Conservation (phyloP, 2,329 filamentous ascomycete genomes). For the Calonectria leucothoes region DNA sequence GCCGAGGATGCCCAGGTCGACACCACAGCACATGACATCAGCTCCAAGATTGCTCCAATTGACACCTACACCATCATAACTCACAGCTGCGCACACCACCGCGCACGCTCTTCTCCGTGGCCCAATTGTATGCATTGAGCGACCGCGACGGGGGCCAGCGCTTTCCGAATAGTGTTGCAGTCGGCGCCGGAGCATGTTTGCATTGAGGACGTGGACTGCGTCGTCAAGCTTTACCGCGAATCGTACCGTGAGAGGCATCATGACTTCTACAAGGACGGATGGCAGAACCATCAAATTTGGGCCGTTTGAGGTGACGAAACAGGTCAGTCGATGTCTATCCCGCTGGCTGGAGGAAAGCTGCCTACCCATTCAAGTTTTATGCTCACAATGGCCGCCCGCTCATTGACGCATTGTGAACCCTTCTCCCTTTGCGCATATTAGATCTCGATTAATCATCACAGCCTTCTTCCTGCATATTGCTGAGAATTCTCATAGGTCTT, state of each 20-base stretch:
- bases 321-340: slow-evolving; percentile 60
- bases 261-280: slow-evolving; percentile 44
- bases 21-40: slow-evolving; percentile 37
- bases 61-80: slow-evolving; percentile 3
- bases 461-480: neutral
- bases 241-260: slow-evolving; percentile 37
- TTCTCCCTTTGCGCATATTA: neutral
- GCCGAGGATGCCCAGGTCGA: neutral
- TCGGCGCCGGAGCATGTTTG: slow-evolving; percentile 34
- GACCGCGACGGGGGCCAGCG: neutral
- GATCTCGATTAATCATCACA: neutral
- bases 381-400: neutral
- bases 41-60: slow-evolving; percentile 2
- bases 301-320: slow-evolving; percentile 79
- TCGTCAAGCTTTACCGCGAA: slow-evolving; percentile 22
- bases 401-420: neutral
- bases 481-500: slow-evolving; percentile 76
- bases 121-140: neutral
- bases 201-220: slow-evolving; percentile 20
- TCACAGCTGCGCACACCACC: neutral
- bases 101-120: neutral
- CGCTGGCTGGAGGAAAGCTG: neutral
- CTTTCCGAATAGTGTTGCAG: neutral
- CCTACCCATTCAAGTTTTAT: neutral
- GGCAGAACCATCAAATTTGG: slow-evolving; percentile 72